Evolutionary conservation across 371 early-diverging fungal genomes (phyloP).

Genomic region (Rhizomucor miehei): DNA sequence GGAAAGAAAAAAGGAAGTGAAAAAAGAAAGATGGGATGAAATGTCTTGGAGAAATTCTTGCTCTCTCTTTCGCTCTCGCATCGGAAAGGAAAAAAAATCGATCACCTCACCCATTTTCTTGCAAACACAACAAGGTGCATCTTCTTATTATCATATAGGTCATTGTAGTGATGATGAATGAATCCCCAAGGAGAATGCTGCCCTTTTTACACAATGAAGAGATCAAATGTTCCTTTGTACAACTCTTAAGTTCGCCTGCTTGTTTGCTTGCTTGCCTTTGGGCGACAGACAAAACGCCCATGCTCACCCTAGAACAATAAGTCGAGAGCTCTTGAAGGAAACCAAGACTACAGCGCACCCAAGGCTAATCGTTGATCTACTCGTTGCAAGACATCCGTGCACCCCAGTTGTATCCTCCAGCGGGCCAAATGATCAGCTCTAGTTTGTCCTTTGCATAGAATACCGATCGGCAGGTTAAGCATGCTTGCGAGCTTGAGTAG

Average conservation of each 20-base stretch:
- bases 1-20: conserved; percentile 7
- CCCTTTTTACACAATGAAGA: too few relatives aligned
- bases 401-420: conserved; percentile 54
- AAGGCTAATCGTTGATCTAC: conserved; percentile 6
- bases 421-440: conserved; percentile 68
- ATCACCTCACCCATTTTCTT: too few relatives aligned
- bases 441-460: conserved; percentile 75
- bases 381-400: conserved; percentile 30
- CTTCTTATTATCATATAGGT: too few relatives aligned
- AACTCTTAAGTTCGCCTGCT: too few relatives aligned
- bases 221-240: too few relatives aligned
- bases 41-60: conserved; percentile 1
- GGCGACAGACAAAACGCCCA: too few relatives aligned
- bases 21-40: conserved; percentile 3
- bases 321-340: neutral
- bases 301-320: neutral
- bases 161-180: too few relatives aligned
- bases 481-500: conserved; percentile 66
- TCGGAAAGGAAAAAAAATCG: too few relatives aligned
- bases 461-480: conserved; percentile 56
- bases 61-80: too few relatives aligned
- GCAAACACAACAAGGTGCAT: too few relatives aligned
- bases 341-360: neutral
- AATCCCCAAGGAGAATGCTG: too few relatives aligned
- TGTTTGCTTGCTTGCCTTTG: too few relatives aligned